Base-by-base conservation (phyloP, 148 eudicot species). In the Cornus controversa region DNA sequence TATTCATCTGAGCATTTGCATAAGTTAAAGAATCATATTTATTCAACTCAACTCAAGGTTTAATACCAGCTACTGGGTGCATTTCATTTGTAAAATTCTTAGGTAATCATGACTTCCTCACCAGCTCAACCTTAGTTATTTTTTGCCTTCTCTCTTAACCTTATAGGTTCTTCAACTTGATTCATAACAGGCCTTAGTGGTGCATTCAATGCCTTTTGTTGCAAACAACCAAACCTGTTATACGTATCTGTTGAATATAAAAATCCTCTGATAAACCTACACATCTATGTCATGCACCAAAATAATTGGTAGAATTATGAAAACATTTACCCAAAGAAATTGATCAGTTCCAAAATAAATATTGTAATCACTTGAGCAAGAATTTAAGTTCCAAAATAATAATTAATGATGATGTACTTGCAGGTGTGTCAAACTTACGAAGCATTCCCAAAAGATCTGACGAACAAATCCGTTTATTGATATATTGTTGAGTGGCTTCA, bases 361-460 rank as follows among this genome's bases (percentile, higher is more conserved):
- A 27, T 50, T 23, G 45, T 18, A 50, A 28, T 28, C 45, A 40
- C 45, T 40, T 2, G 9, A 40, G 9, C 45, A 40, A 40, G 45
- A 40, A 40, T 40, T 31, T 0, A 31, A 54, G 6, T 54, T 14
- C 62, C 18, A 54, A 54, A 4, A 54, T 54, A 1, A 54, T 54
- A 16, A 54, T 2, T 31, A 54, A 16, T 18, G 20, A 54, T 23
- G n/a, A 40, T 25, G 57, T 40, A 62, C 23, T 16, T 29, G 16
- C 54, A 45, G 50, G 47, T 26, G 53, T n/a, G 10, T 69, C 42
- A 23, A 66, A 92, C 99, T 91, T 85, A 96, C 98, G 78, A 62
- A 96, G 88, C 86, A 85, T 82, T 67, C 80, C 87, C 79, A 88
- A 74, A 60, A 96, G 82, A 70, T 90, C 89, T 79, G 82, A 78